phyloP scores from a whole-genome alignment of 345 rosid species.

The Linum lewisii region DNA sequence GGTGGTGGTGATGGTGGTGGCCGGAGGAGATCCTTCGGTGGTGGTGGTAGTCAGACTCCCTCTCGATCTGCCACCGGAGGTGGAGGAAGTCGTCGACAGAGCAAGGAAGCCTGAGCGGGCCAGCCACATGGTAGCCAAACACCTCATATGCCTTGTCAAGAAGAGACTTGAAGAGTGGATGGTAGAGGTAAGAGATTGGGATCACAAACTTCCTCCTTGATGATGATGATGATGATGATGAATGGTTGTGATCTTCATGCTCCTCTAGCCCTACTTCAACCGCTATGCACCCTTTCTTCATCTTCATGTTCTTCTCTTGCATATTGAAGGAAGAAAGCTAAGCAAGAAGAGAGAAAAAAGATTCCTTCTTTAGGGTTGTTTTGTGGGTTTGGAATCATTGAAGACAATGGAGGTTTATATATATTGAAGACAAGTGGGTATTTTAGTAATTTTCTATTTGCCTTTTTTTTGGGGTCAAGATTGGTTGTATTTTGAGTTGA shows the following conservation, averaged over 20 bases:
- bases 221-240: no score
- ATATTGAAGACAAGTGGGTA: not conserved
- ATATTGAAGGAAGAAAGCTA: no score
- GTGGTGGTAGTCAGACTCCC: conserved; percentile 17
- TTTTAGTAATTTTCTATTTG: no score
- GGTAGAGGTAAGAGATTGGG: conserved; percentile 36
- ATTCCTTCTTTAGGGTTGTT: no score
- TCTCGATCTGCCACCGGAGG: conserved; percentile 34
- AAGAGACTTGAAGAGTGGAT: conserved; percentile 35
- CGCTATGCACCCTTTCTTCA: conserved; percentile 44
- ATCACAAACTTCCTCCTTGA: conserved; percentile 26
- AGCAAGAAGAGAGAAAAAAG: not conserved
- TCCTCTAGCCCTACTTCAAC: conserved; percentile 33
- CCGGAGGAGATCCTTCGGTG: conserved; percentile 8
- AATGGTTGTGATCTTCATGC: conserved; percentile 30
- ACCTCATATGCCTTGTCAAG: conserved; percentile 33
- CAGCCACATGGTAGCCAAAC: conserved; percentile 32
- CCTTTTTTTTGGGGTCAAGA: not conserved
- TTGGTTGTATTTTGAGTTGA: not conserved
- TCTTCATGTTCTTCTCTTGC: conserved; percentile 27
- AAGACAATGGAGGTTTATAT: not conserved
- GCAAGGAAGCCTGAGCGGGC: conserved; percentile 37
- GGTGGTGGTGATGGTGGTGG: conserved; percentile 15
- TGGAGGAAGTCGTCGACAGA: conserved; percentile 37
- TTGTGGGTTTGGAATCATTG: not conserved